Evolutionary conservation across 805 yeast genomes (phyloP).

Genomic region (Wickerhamiella dianesei): DNA sequence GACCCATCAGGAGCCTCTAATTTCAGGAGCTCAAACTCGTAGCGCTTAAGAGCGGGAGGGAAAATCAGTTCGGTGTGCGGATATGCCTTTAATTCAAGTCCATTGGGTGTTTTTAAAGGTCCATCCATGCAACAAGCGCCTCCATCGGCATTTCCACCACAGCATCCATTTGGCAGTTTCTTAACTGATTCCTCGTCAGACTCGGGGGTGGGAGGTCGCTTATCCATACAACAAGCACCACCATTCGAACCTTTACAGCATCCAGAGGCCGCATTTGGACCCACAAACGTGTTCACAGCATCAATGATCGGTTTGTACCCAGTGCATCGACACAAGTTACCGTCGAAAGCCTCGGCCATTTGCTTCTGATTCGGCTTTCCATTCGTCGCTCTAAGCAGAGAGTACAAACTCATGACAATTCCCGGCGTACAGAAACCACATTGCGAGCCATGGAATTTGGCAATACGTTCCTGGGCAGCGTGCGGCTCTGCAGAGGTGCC

Average conservation of each 20-base stretch:
- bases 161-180: too few relatives aligned
- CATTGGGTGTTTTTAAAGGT: conserved; percentile 20
- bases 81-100: conserved; percentile 30
- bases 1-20: conserved; percentile 29
- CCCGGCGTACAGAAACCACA: conserved; percentile 43
- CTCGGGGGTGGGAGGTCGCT: too few relatives aligned
- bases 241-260: conserved; percentile 3
- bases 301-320: conserved; percentile 39
- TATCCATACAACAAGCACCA: conserved; percentile 3
- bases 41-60: conserved; percentile 27
- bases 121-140: conserved; percentile 1
- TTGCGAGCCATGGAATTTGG: conserved; percentile 37
- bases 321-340: conserved; percentile 37
- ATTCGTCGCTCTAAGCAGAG: conserved; percentile 29
- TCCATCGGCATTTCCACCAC: not conserved
- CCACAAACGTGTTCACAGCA: conserved; percentile 32
- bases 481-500: conserved; percentile 31
- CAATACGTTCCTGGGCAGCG: conserved; percentile 38
- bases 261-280: conserved; percentile 5
- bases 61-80: conserved; percentile 30
- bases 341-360: conserved; percentile 34
- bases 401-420: conserved; percentile 35
- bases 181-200: too few relatives aligned
- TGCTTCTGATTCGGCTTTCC: conserved; percentile 30
- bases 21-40: conserved; percentile 20